Evolutionary conservation across 1,284 basidiomycete species (phyloP).

Genomic region (Cutaneotrichosporon mucoides): DNA sequence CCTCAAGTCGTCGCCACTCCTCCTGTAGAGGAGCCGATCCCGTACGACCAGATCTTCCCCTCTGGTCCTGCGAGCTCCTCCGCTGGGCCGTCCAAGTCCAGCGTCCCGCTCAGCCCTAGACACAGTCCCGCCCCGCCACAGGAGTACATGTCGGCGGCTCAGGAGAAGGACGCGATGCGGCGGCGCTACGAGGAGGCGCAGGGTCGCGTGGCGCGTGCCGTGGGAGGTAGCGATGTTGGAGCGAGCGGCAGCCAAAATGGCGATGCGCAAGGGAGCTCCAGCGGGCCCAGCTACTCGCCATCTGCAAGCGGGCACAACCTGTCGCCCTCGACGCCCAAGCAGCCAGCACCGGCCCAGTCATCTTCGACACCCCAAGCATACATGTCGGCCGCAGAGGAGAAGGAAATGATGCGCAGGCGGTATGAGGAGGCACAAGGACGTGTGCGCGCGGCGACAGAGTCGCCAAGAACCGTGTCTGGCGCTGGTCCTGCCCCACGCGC

Average conservation of each 20-base stretch:
- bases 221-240: neutral
- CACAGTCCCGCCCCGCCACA: neutral
- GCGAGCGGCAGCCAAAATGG: too few relatives aligned
- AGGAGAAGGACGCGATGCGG: conserved; percentile 28
- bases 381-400: conserved; percentile 21
- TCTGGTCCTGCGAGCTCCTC: neutral
- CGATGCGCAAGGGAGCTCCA: too few relatives aligned
- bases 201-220: conserved; percentile 41
- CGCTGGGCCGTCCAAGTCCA: neutral
- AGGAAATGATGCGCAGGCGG: conserved; percentile 21
- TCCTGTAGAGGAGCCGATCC: conserved; percentile 7
- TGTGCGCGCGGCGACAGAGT: conserved; percentile 1
- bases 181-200: conserved; percentile 48
- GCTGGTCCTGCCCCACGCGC: too few relatives aligned
- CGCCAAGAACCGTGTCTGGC: too few relatives aligned
- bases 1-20: neutral
- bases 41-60: conserved; percentile 17
- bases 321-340: neutral
- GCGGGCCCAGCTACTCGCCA: too few relatives aligned
- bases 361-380: neutral
- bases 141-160: conserved; percentile 5
- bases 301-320: neutral
- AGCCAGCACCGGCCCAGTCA: neutral
- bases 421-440: conserved; percentile 53
- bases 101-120: neutral